Base-by-base conservation (phyloP, 441 rosid species). In the Pelargonium hybrid region DNA sequence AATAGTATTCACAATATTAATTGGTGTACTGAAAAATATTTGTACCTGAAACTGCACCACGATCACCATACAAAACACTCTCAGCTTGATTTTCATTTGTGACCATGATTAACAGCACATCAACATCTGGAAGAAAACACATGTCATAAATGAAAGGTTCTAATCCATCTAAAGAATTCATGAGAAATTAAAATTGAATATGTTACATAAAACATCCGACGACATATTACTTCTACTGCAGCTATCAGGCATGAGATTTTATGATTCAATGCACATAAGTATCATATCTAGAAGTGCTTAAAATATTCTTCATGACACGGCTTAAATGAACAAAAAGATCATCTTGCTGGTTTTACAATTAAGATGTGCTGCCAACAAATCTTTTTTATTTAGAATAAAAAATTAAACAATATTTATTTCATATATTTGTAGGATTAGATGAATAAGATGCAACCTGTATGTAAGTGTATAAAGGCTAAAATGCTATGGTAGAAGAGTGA, bases 41-140 rank as follows among this genome's bases (percentile, higher is more conserved):
- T 71, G 62, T 84, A 93, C 97, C 97, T 77, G 92, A 31, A 77
- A 94, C 84, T 54, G 97, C 98, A 6, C 97, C 96, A 25, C 71
- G 83, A 81, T 91, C 86, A 59, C 98, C 97, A 73, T 81, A 94
- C 70, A 91, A 72, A 65, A 87, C 93, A 79, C 82, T 81, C 75
- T 91, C 97, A 54, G 89, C 98, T 83, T 91, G 98, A 75, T 80
- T 80, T 84, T 93, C 97, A 76, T 91, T 93, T 72, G 97, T 86
- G 71, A 93, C 98, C 97, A 93, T 93, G 79, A 93, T 72, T 65
- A 93, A 83, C 68, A 93, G 90, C 78, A 91, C 84, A 81, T 91
- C 92, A 66, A 87, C 91, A 81, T 86, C 98, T 93, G 85, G 56
- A 76, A 62, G 69, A 72, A 54, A 71, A 72, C 74, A 73, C 8